These are phyloP conservation scores for Suillus paluster DNA, from an alignment of 768 basidiomycete species.

Conservation along the genomic window DNA sequence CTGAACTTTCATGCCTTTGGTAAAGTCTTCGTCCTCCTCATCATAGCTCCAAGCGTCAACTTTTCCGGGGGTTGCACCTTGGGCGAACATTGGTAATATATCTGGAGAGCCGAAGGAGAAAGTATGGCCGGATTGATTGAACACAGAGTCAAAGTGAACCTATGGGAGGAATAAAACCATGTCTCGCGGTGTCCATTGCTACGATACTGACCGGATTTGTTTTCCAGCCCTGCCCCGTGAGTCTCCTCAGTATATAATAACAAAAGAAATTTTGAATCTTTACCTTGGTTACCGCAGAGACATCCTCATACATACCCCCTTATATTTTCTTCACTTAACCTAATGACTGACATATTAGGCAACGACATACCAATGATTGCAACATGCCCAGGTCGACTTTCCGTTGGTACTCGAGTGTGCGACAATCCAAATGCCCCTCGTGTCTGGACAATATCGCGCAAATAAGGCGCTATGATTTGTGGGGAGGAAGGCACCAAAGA, in stretches of 20 bases:
- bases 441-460: conserved; percentile 66
- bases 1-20: conserved; percentile 57
- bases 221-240: conserved; percentile 72
- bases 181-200: neutral
- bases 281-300: conserved; percentile 85
- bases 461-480: conserved; percentile 70
- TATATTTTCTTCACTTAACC: conserved; percentile 12
- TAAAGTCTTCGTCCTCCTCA: conserved; percentile 83
- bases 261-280: conserved; percentile 9
- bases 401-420: conserved; percentile 87
- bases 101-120: conserved; percentile 90
- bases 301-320: conserved; percentile 92
- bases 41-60: conserved; percentile 80
- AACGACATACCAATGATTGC: conserved; percentile 71
- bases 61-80: conserved; percentile 70
- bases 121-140: conserved; percentile 78
- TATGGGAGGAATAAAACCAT: conserved; percentile 20
- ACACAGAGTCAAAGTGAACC: conserved; percentile 86
- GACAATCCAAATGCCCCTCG: conserved; percentile 84
- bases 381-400: conserved; percentile 87
- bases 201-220: conserved; percentile 64
- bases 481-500: conserved; percentile 51
- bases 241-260: neutral
- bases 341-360: neutral
- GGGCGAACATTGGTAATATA: conserved; percentile 85